A percentile compares a stretch with the other conserved stretches of the same genome.
These are phyloP conservation scores for Coemansia sp. DNA, from an alignment of 192 early-diverging fungal species.

Conservation along the genomic window DNA sequence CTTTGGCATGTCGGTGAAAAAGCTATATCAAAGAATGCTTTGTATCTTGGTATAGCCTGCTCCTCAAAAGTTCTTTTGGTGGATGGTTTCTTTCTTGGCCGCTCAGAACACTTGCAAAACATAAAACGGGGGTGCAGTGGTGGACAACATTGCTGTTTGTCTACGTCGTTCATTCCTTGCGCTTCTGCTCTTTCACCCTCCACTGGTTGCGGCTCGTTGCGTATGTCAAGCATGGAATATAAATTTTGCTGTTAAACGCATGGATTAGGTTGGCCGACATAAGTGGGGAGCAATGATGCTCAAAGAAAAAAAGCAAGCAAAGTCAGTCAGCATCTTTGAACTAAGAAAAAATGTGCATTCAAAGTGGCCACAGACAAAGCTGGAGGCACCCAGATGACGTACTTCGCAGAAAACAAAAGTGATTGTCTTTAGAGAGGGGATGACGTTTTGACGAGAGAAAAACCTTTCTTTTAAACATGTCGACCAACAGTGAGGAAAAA, in stretches of 20 bases:
- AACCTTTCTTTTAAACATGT: neutral
- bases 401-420: neutral
- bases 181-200: neutral
- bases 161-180: neutral
- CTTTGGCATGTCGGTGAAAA: neutral
- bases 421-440: neutral
- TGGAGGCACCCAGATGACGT: too few species aligned
- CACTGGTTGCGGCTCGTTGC: neutral
- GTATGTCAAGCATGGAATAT: neutral
- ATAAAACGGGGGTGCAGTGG: too few species aligned
- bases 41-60: neutral
- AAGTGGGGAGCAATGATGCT: neutral
- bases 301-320: neutral
- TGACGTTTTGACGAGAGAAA: neutral
- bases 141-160: neutral
- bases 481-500: neutral
- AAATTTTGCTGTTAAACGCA: neutral
- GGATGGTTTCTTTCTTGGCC: neutral
- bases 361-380: neutral
- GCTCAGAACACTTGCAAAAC: neutral
- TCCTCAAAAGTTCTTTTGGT: neutral
- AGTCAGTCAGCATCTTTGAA: neutral
- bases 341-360: neutral
- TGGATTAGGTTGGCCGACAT: neutral
- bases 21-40: neutral